phyloP scores from a whole-genome alignment of 345 rosid species.

The Litchi chinensis region DNA sequence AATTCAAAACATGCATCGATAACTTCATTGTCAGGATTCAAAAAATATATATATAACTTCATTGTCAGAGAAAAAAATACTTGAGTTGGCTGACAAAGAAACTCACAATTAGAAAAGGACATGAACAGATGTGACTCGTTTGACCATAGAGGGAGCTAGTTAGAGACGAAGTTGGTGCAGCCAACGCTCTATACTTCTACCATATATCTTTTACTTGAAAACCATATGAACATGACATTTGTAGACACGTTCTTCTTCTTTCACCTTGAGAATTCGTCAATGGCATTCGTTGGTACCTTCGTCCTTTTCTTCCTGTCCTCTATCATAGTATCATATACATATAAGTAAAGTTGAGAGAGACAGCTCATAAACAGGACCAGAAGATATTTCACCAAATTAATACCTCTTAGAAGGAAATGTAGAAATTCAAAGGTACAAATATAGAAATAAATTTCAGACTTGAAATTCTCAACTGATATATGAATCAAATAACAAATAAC shows the following conservation, averaged over 20 bases:
- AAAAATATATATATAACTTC: too few species aligned
- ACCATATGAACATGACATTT: background rate
- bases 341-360: background rate
- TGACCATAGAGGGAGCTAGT: slow-evolving; percentile 40
- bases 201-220: slow-evolving; percentile 17
- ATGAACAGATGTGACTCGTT: slow-evolving; percentile 25
- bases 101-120: slow-evolving; percentile 24
- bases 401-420: too few species aligned
- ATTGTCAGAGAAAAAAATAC: background rate
- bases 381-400: too few species aligned
- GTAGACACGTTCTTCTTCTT: slow-evolving; percentile 10
- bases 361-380: background rate
- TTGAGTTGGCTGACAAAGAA: background rate
- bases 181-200: slow-evolving; percentile 40
- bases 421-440: too few species aligned
- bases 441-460: background rate
- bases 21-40: too few species aligned
- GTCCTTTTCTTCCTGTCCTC: slow-evolving; percentile 31
- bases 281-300: slow-evolving; percentile 23
- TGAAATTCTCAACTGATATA: background rate
- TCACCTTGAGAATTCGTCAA: slow-evolving; percentile 16
- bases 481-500: too few species aligned
- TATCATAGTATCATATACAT: too few species aligned
- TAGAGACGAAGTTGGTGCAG: slow-evolving; percentile 56
- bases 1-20: background rate